Conservation (phyloP, 2,329 filamentous ascomycete genomes). For the Raffaelea ambrosiae region DNA sequence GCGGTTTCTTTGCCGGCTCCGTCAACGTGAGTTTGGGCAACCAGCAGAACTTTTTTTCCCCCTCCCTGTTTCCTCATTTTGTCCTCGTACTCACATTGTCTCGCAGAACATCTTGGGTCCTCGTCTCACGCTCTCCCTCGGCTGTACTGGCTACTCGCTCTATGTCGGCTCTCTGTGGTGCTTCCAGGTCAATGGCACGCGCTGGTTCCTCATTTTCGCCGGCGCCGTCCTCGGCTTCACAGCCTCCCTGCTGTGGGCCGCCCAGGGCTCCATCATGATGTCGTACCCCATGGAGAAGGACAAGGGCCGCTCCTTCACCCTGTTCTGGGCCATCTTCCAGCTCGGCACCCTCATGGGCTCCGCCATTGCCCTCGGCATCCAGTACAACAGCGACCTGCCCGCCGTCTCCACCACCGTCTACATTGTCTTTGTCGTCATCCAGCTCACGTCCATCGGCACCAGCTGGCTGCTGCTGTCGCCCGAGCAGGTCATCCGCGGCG, state of each 20-base stretch:
- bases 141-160: constrained; percentile 67
- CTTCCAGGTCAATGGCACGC: constrained; percentile 59
- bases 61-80: too few species aligned
- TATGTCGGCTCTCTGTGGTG: constrained; percentile 63
- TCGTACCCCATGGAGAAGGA: constrained; percentile 71
- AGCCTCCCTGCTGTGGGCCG: constrained; percentile 72
- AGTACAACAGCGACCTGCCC: constrained; percentile 70
- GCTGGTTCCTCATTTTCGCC: constrained; percentile 66
- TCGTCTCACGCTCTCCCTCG: constrained; percentile 58
- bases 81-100: constrained; percentile 27
- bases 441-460: constrained; percentile 76
- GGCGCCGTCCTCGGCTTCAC: constrained; percentile 69
- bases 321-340: constrained; percentile 96
- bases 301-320: constrained; percentile 82
- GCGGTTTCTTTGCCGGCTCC: constrained; percentile 58
- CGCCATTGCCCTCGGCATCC: constrained; percentile 62
- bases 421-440: constrained; percentile 61
- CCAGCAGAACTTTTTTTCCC: too few species aligned
- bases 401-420: constrained; percentile 66
- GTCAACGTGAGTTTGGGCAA: background rate
- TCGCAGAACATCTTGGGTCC: constrained; percentile 70
- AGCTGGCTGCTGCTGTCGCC: constrained; percentile 75
- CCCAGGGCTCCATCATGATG: constrained; percentile 82
- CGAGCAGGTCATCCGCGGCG: constrained; percentile 61
- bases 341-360: constrained; percentile 80